These are phyloP conservation scores for Nematocida sp. DNA, from an alignment of 371 early-diverging fungal species.

Conservation along the genomic window DNA sequence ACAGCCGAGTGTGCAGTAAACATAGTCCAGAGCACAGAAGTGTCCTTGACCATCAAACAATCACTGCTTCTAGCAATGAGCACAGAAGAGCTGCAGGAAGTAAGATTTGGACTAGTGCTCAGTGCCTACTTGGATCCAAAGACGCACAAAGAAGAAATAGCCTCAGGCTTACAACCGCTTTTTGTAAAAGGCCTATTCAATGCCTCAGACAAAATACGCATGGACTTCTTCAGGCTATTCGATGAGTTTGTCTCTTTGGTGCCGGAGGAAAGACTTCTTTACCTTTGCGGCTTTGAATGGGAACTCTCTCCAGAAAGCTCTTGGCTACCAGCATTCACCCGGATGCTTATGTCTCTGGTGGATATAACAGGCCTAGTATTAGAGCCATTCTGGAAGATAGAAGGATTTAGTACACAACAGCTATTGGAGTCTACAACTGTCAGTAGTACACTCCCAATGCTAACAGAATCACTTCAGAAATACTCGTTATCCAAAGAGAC, in stretches of 20 bases:
- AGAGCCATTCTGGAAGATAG: slow-evolving; percentile 15
- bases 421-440: too few species aligned
- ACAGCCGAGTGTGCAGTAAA: slow-evolving; percentile 9
- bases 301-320: slow-evolving; percentile 10
- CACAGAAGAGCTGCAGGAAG: slow-evolving; percentile 46
- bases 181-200: slow-evolving; percentile 33
- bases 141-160: slow-evolving; percentile 11
- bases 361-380: background rate
- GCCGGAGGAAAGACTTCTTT: slow-evolving; percentile 26
- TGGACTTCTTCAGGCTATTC: slow-evolving; percentile 41
- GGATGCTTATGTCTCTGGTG: slow-evolving; percentile 27
- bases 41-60: slow-evolving; percentile 24
- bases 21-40: slow-evolving; percentile 31
- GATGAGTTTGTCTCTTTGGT: slow-evolving; percentile 7
- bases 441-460: background rate
- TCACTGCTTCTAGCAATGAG: slow-evolving; percentile 38
- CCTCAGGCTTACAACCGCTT: slow-evolving; percentile 29
- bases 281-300: slow-evolving; percentile 50
- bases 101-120: slow-evolving; percentile 35
- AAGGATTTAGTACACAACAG: too few species aligned
- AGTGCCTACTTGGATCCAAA: slow-evolving; percentile 17
- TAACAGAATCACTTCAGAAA: background rate
- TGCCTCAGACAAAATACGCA: slow-evolving; percentile 13
- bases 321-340: slow-evolving; percentile 44
- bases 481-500: background rate